phyloP scores from a whole-genome alignment of 2,329 filamentous ascomycete species.

The Fusarium beomiforme region DNA sequence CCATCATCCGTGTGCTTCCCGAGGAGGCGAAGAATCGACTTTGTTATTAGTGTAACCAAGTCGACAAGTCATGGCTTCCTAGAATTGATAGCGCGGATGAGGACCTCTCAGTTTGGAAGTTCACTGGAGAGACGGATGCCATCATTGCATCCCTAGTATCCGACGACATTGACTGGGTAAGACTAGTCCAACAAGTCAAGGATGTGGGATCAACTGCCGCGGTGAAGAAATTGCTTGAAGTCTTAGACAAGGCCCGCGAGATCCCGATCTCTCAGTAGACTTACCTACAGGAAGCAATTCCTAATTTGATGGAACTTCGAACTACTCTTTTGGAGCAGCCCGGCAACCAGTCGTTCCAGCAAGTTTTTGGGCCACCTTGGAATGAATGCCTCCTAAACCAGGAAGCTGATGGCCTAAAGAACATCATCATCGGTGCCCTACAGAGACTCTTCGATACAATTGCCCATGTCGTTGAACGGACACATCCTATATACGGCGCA shows the following conservation, averaged over 20 bases:
- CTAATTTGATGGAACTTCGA: not conserved
- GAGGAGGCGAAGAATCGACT: slow-evolving; percentile 9
- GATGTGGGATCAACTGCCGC: not conserved
- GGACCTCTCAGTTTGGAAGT: not conserved
- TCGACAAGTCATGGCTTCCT: slow-evolving; percentile 1
- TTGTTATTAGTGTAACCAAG: not conserved
- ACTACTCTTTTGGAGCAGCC: not conserved
- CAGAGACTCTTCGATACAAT: not conserved
- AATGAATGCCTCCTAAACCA: not conserved
- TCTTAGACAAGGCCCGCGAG: not conserved
- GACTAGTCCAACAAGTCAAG: not conserved
- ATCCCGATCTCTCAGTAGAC: not conserved
- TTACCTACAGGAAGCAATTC: not conserved
- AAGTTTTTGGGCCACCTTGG: not conserved
- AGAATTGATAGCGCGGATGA: not conserved
- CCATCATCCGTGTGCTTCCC: not conserved
- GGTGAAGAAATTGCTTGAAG: not conserved
- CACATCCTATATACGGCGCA: not conserved
- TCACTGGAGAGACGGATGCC: not conserved
- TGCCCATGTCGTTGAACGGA: not conserved
- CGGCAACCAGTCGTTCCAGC: not conserved
- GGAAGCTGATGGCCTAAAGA: not conserved
- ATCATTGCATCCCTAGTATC: not conserved
- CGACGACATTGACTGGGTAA: not conserved
- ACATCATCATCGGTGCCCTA: slow-evolving; percentile 4